Base-by-base conservation (phyloP, 352 stramenopile genomes). In the Phytophthora cactorum region DNA sequence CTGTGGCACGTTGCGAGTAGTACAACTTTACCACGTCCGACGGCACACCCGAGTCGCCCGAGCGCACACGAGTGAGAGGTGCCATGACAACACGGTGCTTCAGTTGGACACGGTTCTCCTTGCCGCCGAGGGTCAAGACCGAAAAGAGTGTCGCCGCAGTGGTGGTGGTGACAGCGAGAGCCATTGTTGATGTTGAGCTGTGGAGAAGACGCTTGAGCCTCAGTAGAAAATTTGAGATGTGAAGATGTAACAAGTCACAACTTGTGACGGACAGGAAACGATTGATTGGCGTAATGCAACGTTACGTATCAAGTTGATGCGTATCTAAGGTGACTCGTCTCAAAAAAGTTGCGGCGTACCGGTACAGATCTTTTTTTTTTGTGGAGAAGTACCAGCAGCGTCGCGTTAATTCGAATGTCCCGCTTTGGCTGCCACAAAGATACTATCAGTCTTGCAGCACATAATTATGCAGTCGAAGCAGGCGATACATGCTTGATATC, bases 41-140 rank as follows among this genome's bases (percentile, higher is more conserved):
- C 5, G 67, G 73, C 5, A 78, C 63, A 28, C 55, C 69, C 14
- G 57, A 55, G 3, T 68, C 68, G n/a, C 58, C 70, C 7, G 59
- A 61, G 32, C 57, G 74, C 56, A 74, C 9, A 29, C 52, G 74
- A 31, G 76, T 89, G 4, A 85, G 49, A 10, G 78, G 78, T 11
- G 78, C 80, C 68, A 88, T 76, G 12, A 80, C 72, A 34, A 89
- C 61, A 43, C 78, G 73, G 57, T 88, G 74, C 32, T 69, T 66
- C 28, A 88, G 68, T 39, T 66, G 28, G 4, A 80, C 36, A n/a
- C 59, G 60, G 39, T 47, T 10, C 15, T 72, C 68, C 32, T 63
- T 66, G 39, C 61, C 66, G 28, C 70, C 76, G 6, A 79, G 54
- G 32, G 50, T 72, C 28, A 84, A 45, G 0, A 59, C 32, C 17